Conservation (phyloP, 345 rosid genomes). For the Aquilaria malaccensis region DNA sequence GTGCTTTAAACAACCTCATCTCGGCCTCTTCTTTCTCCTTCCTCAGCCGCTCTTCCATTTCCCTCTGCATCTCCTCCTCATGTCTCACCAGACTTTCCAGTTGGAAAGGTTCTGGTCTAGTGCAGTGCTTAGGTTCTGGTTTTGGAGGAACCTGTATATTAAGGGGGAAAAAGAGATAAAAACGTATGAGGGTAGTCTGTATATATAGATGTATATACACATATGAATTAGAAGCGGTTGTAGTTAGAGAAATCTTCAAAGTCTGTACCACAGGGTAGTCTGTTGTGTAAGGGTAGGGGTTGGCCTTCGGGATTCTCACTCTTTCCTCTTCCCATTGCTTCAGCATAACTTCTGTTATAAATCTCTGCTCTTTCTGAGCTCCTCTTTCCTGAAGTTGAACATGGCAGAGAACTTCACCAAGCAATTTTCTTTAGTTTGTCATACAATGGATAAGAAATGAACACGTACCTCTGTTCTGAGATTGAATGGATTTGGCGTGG, state of each 20-base stretch:
- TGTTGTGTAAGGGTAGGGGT: slow-evolving; percentile 92
- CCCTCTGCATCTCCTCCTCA: slow-evolving; percentile 79
- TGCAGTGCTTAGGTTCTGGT: slow-evolving; percentile 79
- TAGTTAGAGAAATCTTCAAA: not conserved
- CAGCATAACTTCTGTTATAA: slow-evolving; percentile 45
- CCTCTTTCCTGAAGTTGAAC: slow-evolving; percentile 74
- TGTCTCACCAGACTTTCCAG: slow-evolving; percentile 82
- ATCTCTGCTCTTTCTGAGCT: slow-evolving; percentile 68
- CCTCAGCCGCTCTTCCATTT: slow-evolving; percentile 69
- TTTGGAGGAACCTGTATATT: slow-evolving; percentile 70
- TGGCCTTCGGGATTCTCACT: slow-evolving; percentile 71
- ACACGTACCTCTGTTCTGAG: slow-evolving; percentile 78
- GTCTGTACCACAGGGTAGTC: slow-evolving; percentile 85
- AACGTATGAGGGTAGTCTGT: too few species aligned
- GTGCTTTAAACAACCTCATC: slow-evolving; percentile 75
- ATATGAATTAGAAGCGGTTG: not conserved
- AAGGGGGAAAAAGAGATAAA: not conserved
- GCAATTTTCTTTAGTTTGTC: not conserved
- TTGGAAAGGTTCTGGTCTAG: slow-evolving; percentile 80
- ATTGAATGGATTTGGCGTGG: slow-evolving; percentile 81
- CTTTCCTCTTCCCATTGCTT: slow-evolving; percentile 71
- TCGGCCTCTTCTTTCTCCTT: slow-evolving; percentile 68
- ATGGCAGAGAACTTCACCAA: not conserved
- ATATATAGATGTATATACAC: not conserved
- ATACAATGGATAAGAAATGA: not conserved